Percentiles rank a stretch among this genome's conserved stretches.
Conservation (phyloP, 2,329 filamentous ascomycete genomes). For the Stemphylium beticola region DNA sequence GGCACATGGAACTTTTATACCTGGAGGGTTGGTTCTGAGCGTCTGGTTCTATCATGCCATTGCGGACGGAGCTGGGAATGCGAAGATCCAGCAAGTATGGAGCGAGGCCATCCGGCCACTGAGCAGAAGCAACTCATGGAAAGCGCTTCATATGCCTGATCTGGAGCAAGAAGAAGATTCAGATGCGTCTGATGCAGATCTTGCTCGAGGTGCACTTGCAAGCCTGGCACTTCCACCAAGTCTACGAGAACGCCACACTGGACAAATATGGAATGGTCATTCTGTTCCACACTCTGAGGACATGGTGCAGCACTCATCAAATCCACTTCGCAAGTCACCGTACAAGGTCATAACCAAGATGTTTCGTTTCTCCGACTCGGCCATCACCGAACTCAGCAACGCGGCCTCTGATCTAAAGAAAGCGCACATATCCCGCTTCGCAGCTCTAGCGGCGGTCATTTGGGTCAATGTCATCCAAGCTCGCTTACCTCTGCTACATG, state of each 20-base stretch:
- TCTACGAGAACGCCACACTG: background rate
- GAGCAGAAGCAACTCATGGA: background rate
- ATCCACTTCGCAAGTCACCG: background rate
- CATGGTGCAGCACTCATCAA: background rate
- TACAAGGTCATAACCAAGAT: conserved; percentile 14
- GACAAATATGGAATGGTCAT: no score
- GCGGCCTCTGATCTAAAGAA: background rate
- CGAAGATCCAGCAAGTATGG: conserved; percentile 22
- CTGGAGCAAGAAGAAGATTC: background rate
- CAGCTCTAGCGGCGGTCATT: conserved; percentile 1
- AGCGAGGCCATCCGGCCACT: conserved; percentile 3
- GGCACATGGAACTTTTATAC: conserved; percentile 33
- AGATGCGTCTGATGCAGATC: background rate
- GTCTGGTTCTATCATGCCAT: conserved; percentile 34
- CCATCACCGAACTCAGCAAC: background rate
- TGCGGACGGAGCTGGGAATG: conserved; percentile 25
- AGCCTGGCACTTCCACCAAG: background rate
- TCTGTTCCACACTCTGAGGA: background rate
- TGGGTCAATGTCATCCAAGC: conserved; percentile 7
- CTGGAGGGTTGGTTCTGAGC: conserved; percentile 36
- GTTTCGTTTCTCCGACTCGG: conserved; percentile 5
- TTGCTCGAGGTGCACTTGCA: conserved; percentile 4
- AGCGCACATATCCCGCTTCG: background rate
- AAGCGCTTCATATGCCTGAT: background rate
- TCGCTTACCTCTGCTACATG: background rate